A percentile compares a stretch with the other conserved stretches of the same genome.
phyloP scores from a whole-genome alignment of 1,284 basidiomycete genomes.

The Rhodotorula sp. region DNA sequence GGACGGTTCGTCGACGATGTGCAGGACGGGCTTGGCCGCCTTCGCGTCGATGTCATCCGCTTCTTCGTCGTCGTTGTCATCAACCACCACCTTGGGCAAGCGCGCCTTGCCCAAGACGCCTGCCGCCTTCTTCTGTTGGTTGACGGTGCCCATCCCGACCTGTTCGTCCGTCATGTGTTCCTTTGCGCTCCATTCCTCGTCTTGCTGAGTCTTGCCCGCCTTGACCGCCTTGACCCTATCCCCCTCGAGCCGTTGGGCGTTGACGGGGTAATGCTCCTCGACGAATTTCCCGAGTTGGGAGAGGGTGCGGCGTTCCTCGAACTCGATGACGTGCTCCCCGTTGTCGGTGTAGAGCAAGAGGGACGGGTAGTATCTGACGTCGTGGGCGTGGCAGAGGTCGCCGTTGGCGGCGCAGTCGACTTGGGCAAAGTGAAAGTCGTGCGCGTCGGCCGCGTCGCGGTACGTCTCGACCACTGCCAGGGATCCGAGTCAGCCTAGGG shows the following conservation, averaged over 20 bases:
- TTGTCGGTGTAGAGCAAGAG: constrained; percentile 72
- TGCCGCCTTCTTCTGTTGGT: not conserved
- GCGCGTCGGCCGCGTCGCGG: constrained; percentile 57
- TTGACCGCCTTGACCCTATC: constrained; percentile 52
- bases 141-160: not conserved
- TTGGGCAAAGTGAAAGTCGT: constrained; percentile 71
- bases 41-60: not conserved
- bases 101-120: constrained; percentile 8
- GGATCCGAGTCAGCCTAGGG: too few relatives aligned
- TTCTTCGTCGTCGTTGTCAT: not conserved
- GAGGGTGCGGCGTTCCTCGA: constrained; percentile 58
- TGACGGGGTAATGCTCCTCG: constrained; percentile 47
- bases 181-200: constrained; percentile 4
- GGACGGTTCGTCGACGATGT: not conserved
- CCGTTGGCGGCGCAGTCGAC: constrained; percentile 81
- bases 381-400: constrained; percentile 73
- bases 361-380: constrained; percentile 73
- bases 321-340: constrained; percentile 59
- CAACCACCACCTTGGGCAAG: constrained; percentile 7
- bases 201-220: constrained; percentile 50
- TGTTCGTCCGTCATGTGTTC: constrained; percentile 3
- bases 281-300: constrained; percentile 60
- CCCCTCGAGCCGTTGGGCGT: constrained; percentile 35
- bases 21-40: not conserved
- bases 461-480: constrained; percentile 59